Conservation (phyloP, 345 rosid species). For the Carallia pectinifolia region DNA sequence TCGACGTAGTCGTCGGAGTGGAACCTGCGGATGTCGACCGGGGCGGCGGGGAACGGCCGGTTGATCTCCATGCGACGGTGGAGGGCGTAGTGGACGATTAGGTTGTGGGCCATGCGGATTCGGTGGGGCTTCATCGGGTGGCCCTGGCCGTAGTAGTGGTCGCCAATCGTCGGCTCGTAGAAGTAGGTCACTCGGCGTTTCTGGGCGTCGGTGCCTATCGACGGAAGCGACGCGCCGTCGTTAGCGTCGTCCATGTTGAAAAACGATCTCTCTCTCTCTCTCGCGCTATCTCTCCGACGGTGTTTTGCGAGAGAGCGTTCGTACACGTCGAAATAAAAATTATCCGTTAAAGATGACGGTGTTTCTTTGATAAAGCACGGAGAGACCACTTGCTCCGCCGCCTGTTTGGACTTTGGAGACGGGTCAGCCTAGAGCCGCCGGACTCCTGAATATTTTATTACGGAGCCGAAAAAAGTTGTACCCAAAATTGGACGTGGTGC, state of each 20-base stretch:
- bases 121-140: constrained; percentile 99
- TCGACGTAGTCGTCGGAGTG: constrained; percentile 82
- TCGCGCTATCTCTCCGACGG: no score
- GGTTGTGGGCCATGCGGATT: constrained; percentile 96
- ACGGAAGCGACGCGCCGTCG: constrained; percentile 65
- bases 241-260: constrained; percentile 13
- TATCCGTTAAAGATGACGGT: no score
- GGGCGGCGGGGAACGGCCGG: constrained; percentile 82
- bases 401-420: no score
- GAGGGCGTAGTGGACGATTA: constrained; percentile 82
- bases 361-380: no score
- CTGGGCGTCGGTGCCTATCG: constrained; percentile 74
- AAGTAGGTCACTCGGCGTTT: constrained; percentile 92
- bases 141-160: constrained; percentile 94
- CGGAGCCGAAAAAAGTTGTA: no score
- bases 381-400: no score
- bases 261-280: not conserved
- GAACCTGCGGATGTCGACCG: constrained; percentile 71
- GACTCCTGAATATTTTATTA: no score
- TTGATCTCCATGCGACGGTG: constrained; percentile 93
- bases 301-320: no score
- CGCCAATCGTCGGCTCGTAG: constrained; percentile 97
- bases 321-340: no score
- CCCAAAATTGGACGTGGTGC: no score
- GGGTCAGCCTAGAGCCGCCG: no score